Base-by-base conservation (phyloP, 2,329 filamentous ascomycete genomes). In the Cephalotrichum gorgonifer region DNA sequence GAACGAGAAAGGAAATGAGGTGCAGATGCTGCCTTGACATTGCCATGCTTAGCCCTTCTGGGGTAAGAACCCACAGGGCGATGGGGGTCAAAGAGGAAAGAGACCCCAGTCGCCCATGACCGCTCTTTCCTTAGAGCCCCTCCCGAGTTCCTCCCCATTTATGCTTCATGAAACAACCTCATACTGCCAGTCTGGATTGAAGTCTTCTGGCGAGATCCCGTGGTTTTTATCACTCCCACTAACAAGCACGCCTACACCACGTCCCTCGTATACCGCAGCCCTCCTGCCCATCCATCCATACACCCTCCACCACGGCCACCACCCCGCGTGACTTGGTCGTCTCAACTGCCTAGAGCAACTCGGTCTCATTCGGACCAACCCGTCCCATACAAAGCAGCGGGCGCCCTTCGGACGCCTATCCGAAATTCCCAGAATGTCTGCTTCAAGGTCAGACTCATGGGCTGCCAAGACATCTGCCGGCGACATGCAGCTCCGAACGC, bases 401-500 rank as follows among this genome's bases (percentile, higher is more conserved):
- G 43, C 43, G 43, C 43, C 43, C 20, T n/a, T 44, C 26, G 26
- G 43, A 14, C 43, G n/a, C 26, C 43, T 12, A 12, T 17, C 27
- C 25, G 26, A 28, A 15, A 15, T 44, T 44, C 17, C 15, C 39
- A 49, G 9, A 14, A 49, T 49, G 47, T 26, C 39, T 38, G 22
- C 26, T 14, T 43, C 47, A 35, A 27, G 39, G 44, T 43, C 47
- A 26, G 47, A 49, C 30, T 43, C 47, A 20, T 43, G 47, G 39
- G 47, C 47, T 20, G 47, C 47, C 28, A 49, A 49, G 22, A 14
- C 31, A 22, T 33, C 47, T 30, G 66, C 65, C 53, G 56, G 55
- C 60, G 68, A 69, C 28, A 73, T 78, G 69, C 75, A 78, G 61
- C 52, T 65, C 35, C 68, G 66, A 49, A 77, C 75, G 9, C 68